These are phyloP conservation scores for Colletotrichum gloeosporioides DNA, from an alignment of 2,329 filamentous ascomycete species.

Conservation along the genomic window DNA sequence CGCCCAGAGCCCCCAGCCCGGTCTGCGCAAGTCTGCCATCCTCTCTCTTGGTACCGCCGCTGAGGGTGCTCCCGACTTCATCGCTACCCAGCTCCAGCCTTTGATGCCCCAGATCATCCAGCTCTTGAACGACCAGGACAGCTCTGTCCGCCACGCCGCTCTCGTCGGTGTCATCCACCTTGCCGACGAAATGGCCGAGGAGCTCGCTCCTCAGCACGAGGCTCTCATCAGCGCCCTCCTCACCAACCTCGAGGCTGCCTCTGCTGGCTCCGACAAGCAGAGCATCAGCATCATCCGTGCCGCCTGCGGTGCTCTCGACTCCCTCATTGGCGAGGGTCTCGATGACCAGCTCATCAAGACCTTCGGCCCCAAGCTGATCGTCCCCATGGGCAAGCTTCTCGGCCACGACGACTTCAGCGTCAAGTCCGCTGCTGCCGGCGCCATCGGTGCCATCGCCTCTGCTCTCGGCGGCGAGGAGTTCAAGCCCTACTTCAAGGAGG, in stretches of 20 bases:
- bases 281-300: conserved; percentile 87
- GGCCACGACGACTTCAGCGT: conserved; percentile 85
- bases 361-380: conserved; percentile 84
- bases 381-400: conserved; percentile 84
- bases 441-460: conserved; percentile 87
- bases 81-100: conserved; percentile 86
- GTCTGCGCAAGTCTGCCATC: conserved; percentile 88
- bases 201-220: conserved; percentile 85
- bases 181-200: conserved; percentile 91
- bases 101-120: conserved; percentile 86
- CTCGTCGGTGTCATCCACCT: conserved; percentile 88
- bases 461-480: conserved; percentile 85
- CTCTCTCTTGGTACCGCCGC: conserved; percentile 92
- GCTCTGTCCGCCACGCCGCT: conserved; percentile 84
- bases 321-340: conserved; percentile 86
- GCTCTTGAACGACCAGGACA: conserved; percentile 83
- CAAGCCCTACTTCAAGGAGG: conserved; percentile 87
- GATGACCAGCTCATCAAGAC: conserved; percentile 80
- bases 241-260: conserved; percentile 86
- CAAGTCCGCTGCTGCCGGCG: conserved; percentile 87
- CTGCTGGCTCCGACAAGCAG: conserved; percentile 72
- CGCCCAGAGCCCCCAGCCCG: conserved; percentile 74
- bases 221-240: conserved; percentile 83
- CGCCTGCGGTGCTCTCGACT: conserved; percentile 88
- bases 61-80: conserved; percentile 96